phyloP scores from a whole-genome alignment of 1,284 basidiomycete species.

The Phenoliferia sp. region DNA sequence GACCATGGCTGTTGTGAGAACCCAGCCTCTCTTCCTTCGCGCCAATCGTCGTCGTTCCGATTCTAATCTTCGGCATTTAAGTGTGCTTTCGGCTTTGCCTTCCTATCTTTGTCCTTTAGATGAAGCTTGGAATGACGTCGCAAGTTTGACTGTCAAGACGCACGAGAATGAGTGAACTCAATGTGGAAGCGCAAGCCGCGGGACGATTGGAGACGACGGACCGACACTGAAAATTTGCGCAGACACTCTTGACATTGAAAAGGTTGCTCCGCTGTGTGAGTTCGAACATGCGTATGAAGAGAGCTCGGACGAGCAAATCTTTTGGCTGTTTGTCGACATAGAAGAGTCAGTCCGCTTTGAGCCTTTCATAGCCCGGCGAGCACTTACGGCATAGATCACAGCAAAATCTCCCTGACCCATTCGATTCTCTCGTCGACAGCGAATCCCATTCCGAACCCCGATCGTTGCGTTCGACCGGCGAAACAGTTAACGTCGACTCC shows the following conservation, averaged over 20 bases:
- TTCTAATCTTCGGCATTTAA: neutral
- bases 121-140: conserved; percentile 30
- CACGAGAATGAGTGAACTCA: neutral
- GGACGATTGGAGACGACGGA: neutral
- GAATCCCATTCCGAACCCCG: too few relatives aligned
- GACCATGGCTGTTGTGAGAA: neutral
- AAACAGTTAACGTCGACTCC: too few relatives aligned
- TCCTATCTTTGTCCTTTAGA: neutral
- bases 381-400: neutral
- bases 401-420: neutral
- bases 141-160: conserved; percentile 8
- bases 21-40: neutral
- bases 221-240: conserved; percentile 30
- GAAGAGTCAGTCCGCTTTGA: too few relatives aligned
- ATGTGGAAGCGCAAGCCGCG: neutral
- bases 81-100: neutral
- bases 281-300: conserved; percentile 29
- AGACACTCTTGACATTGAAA: conserved; percentile 28
- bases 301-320: conserved; percentile 31
- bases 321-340: conserved; percentile 12
- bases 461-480: too few relatives aligned
- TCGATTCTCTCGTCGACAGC: too few relatives aligned
- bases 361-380: neutral
- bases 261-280: conserved; percentile 34
- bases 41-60: neutral